These are phyloP conservation scores for Clonostachys chloroleuca DNA, from an alignment of 2,329 filamentous ascomycete genomes.

Conservation along the genomic window DNA sequence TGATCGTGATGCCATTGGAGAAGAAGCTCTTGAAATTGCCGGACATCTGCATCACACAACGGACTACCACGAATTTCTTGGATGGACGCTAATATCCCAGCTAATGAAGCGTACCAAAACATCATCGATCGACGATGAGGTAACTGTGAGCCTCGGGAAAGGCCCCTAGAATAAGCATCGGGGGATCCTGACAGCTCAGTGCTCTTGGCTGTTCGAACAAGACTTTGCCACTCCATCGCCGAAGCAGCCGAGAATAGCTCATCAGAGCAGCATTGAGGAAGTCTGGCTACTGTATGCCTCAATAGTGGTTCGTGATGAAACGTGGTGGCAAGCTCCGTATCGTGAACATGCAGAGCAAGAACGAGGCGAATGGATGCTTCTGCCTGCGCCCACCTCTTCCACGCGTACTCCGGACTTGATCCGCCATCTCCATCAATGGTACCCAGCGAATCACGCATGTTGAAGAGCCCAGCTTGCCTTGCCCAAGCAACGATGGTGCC, in stretches of 20 bases:
- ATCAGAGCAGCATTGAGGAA: neutral
- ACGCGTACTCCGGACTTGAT: neutral
- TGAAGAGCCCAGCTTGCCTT: slow-evolving; percentile 3
- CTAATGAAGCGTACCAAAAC: no score
- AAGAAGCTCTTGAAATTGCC: no score
- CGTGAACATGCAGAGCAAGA: slow-evolving; percentile 1
- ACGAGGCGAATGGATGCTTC: slow-evolving; percentile 1
- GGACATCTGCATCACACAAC: no score
- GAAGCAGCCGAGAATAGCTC: neutral
- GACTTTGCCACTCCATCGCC: no score
- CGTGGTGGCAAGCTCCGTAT: neutral
- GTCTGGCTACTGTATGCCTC: neutral
- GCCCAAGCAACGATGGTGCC: neutral
- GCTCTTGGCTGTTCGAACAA: no score
- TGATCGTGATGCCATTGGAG: no score
- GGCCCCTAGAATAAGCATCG: no score
- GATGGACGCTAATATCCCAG: no score
- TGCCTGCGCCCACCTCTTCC: slow-evolving; percentile 1
- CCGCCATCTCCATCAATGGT: neutral
- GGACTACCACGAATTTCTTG: no score
- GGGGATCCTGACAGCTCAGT: no score
- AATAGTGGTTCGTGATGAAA: slow-evolving; percentile 2
- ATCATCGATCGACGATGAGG: no score
- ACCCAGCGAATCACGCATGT: neutral
- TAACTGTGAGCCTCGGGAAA: no score